phyloP scores from a whole-genome alignment of 164 flowering plant species.

The Brasenia schreberi region DNA sequence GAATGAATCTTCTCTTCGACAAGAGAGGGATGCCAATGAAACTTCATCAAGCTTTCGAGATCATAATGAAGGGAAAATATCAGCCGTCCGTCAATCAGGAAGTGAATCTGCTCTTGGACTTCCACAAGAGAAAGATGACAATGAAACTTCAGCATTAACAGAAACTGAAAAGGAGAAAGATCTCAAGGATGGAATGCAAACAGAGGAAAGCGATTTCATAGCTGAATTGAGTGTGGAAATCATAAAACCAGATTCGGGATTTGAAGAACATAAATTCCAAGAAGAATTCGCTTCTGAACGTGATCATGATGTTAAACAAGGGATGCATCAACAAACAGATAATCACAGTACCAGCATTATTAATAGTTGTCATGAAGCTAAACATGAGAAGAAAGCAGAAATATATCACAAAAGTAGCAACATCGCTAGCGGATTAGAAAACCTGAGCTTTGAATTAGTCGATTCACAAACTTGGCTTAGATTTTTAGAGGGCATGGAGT shows the following conservation, averaged over 20 bases:
- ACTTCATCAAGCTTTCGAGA: too few species aligned
- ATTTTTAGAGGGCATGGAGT: conserved; percentile 32
- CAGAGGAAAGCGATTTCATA: background rate
- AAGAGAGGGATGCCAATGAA: background rate
- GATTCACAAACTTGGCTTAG: background rate
- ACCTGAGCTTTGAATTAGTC: background rate
- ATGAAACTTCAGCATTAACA: background rate
- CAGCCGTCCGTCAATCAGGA: too few species aligned
- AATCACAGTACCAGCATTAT: too few species aligned
- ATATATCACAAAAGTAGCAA: too few species aligned
- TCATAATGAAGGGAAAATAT: too few species aligned
- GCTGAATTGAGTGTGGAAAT: background rate
- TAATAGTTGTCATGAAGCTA: background rate
- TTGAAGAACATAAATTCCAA: background rate
- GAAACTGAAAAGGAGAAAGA: background rate
- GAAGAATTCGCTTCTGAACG: background rate
- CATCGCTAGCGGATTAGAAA: background rate
- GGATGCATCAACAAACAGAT: background rate
- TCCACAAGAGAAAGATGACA: background rate
- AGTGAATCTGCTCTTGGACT: background rate
- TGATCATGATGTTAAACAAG: background rate
- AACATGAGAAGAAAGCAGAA: background rate
- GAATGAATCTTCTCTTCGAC: background rate
- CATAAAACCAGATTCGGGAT: background rate
- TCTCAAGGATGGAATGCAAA: background rate